These are phyloP conservation scores for Mycosphaerella sp. DNA, from an alignment of 2,329 filamentous ascomycete genomes.

Conservation along the genomic window DNA sequence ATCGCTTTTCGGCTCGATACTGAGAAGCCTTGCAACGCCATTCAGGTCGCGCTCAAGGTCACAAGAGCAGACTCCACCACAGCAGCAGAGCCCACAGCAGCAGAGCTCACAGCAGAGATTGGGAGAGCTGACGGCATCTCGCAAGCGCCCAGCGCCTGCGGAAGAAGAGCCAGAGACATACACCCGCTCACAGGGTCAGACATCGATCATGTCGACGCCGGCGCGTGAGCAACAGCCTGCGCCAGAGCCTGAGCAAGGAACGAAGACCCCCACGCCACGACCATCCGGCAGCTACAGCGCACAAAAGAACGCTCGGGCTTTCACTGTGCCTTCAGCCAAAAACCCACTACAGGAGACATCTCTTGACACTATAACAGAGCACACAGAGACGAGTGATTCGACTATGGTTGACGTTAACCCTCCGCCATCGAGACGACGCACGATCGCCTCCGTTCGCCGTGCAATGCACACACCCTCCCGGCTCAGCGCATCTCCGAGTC, in stretches of 20 bases:
- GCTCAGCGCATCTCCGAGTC: constrained; percentile 5
- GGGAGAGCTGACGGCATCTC: constrained; percentile 20
- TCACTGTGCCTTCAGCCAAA: constrained; percentile 1
- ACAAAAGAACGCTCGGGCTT: constrained; percentile 5
- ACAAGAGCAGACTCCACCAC: constrained; percentile 3
- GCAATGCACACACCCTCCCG: constrained; percentile 9
- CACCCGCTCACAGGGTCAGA: neutral
- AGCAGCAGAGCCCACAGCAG: constrained; percentile 9
- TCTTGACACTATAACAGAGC: constrained; percentile 25
- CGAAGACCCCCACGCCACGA: constrained; percentile 11
- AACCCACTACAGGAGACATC: constrained; percentile 6
- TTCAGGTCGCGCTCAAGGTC: constrained; percentile 11
- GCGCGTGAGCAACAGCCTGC: constrained; percentile 1
- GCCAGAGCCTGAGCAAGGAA: neutral
- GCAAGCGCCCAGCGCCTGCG: constrained; percentile 24
- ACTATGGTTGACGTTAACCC: constrained; percentile 5
- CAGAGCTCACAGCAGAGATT: constrained; percentile 9
- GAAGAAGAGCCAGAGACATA: constrained; percentile 12
- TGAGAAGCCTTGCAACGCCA: constrained; percentile 16
- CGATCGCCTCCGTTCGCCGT: constrained; percentile 5
- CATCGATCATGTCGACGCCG: neutral
- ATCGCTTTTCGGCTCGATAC: constrained; percentile 17
- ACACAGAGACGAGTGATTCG: constrained; percentile 14
- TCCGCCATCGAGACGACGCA: constrained; percentile 13
- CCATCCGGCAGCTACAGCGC: neutral